Base-by-base conservation (phyloP, 495 filamentous ascomycete genomes). In the Penicillium lividum region DNA sequence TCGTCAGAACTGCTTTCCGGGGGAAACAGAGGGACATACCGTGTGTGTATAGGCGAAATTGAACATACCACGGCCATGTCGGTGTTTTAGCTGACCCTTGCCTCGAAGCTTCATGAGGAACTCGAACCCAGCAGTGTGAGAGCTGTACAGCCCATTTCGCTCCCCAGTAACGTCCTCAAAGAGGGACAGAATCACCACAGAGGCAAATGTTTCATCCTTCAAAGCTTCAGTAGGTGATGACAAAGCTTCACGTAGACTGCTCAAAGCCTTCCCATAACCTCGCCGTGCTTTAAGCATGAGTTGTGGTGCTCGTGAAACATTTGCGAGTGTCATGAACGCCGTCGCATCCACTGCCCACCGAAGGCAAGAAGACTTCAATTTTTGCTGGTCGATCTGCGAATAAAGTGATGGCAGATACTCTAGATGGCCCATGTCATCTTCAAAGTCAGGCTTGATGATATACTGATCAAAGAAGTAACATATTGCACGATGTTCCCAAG, bases 401-500 rank as follows among this genome's bases (percentile, higher is more conserved):
- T 78, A 79, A 25, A 79, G 53, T 1, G 59, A 51, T 0, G 77
- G 74, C 1, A 79, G 34, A 36, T 74, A 79, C 6, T 69, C 70
- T 13, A 79, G 53, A 53, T 78, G 68, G 15, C 68, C 67, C 46
- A 65, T 38, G 15, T 61, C 64, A 29, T 66, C 68, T 16, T 71
- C 64, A 1, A 7, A 7, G 3, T 68, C 54, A 10, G 59, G 66
- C 28, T 53, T 33, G 8, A 68, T 62, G 1, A 72, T 76, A 49
- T 70, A 79, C 52, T 79, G 77, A 27, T 77, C 74, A 43, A 79
- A 78, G 56, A 79, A 79, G 49, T 72, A 78, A 57, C 75, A 78
- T 2, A 75, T 22, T 4, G 77, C 75, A 7, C 74, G 71, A 45
- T 79, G 64, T 42, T 77, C 69, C 73, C 74, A 75, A 0, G 64